Percentiles rank a stretch among this genome's conserved stretches.
These are phyloP conservation scores for Monosporascus sp. DNA, from an alignment of 2,329 filamentous ascomycete species.

Conservation along the genomic window DNA sequence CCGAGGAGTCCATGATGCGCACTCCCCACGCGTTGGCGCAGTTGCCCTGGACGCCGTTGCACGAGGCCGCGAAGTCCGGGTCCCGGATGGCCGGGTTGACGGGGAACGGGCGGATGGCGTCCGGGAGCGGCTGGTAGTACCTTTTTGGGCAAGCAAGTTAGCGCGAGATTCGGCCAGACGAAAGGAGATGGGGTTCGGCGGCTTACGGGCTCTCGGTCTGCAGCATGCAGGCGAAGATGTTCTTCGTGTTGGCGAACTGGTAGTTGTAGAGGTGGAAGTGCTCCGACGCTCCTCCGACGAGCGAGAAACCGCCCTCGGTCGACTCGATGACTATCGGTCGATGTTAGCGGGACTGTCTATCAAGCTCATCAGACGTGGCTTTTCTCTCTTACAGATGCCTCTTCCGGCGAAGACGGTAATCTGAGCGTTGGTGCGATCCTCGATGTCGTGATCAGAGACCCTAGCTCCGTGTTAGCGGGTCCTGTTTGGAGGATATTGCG, in stretches of 20 bases:
- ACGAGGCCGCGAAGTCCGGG: constrained; percentile 42
- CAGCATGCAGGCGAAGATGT: constrained; percentile 55
- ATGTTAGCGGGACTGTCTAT: constrained; percentile 1
- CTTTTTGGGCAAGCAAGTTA: constrained; percentile 2
- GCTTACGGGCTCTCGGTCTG: constrained; percentile 59
- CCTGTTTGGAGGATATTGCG: constrained; percentile 7
- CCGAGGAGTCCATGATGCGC: constrained; percentile 47
- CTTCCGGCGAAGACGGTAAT: constrained; percentile 49
- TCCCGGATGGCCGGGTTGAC: constrained; percentile 34
- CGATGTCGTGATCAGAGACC: constrained; percentile 51
- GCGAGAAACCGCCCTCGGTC: constrained; percentile 41
- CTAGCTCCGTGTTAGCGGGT: constrained; percentile 13
- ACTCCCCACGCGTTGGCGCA: constrained; percentile 53
- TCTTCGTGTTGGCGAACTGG: constrained; percentile 50
- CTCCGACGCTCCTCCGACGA: constrained; percentile 55
- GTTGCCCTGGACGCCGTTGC: constrained; percentile 30
- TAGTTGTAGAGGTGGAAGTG: constrained; percentile 61
- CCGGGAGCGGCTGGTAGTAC: constrained; percentile 56
- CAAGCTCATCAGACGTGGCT: background rate
- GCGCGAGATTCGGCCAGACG: background rate
- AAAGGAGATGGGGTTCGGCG: background rate
- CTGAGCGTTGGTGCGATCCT: constrained; percentile 41
- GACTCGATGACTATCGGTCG: constrained; percentile 29
- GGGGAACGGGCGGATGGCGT: constrained; percentile 47
- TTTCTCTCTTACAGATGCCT: constrained; percentile 34